Evolutionary conservation across 2,329 filamentous ascomycete genomes (phyloP), one percentile per base, ranked within the genome.

Genomic region (Cordyceps cateniannulata): DNA sequence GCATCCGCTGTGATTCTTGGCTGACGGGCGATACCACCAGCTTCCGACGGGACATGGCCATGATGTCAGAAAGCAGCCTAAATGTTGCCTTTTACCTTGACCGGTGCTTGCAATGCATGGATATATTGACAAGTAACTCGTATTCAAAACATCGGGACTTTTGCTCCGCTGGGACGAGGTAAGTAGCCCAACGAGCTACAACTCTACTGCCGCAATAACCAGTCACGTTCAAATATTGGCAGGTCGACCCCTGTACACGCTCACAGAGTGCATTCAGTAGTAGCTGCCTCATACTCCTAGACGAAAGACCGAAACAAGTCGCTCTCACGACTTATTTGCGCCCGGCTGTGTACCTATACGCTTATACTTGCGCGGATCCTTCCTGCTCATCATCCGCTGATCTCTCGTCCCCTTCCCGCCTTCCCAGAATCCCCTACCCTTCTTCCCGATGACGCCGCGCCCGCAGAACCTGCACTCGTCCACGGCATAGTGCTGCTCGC

Each of bases 321-420:
- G 3, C 24, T 3, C 14, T 59, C n/a, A 64, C n/a, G 62, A 58
- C 62, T 66, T 66, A 24, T 73, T 70, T 63, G 71, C 74, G 68
- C 72, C 75, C 63, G 60, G 53, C 48, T 57, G 53, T 3, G 68
- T 70, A 12, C 82, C 83, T 45, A 84, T 69, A 56, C 88, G 79
- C 70, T 86, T 87, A 71, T 85, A 86, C 77, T 91, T 91, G 68
- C 88, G 81, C 69, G 86, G 86, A 73, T 91, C 88, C 74, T 91
- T 91, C 62, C 86, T 80, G 67, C 85, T 89, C 90, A 93, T 93
- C 68, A 81, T 75, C 35, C 75, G 76, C 72, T 79, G 83, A 69
- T 92, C 88, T 63, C 90, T 78, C n/a, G 89, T 93, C 1, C 89
- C 89, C 71, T 89, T 91, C 1, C 91, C 91, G 12, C 91, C 91